Evolutionary conservation across 495 filamentous ascomycete species (phyloP).

Genomic region (Pseudotulostoma volvatum): DNA sequence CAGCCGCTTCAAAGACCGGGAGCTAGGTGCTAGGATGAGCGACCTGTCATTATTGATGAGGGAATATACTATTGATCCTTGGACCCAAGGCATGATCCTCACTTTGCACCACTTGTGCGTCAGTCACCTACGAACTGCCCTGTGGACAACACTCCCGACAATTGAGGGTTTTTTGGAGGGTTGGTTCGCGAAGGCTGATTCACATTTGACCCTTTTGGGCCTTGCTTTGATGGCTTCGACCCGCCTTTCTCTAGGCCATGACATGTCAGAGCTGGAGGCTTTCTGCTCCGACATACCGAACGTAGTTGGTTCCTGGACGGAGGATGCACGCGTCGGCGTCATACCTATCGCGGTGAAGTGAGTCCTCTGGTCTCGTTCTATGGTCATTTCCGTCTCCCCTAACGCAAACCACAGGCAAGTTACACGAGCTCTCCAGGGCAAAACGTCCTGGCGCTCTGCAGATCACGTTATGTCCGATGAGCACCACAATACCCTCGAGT

Average conservation of each 20-base stretch:
- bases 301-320: constrained; percentile 57
- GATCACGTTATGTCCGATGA: constrained; percentile 53
- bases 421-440: constrained; percentile 66
- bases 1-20: constrained; percentile 53
- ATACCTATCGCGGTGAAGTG: constrained; percentile 45
- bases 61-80: constrained; percentile 47
- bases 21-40: constrained; percentile 49
- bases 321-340: constrained; percentile 65
- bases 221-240: constrained; percentile 55
- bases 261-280: constrained; percentile 56
- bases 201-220: constrained; percentile 57
- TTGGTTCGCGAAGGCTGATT: constrained; percentile 55
- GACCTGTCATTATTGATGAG: constrained; percentile 48
- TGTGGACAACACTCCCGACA: constrained; percentile 40
- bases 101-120: constrained; percentile 61
- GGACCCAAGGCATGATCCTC: constrained; percentile 51
- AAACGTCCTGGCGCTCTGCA: constrained; percentile 43
- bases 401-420: constrained; percentile 37
- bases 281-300: constrained; percentile 59
- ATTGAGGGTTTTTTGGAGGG: constrained; percentile 55
- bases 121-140: constrained; percentile 49
- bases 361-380: constrained; percentile 2
- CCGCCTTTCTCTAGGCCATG: constrained; percentile 56
- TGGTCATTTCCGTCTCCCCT: constrained; percentile 1
- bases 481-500: constrained; percentile 45